A percentile compares a stretch with the other conserved stretches of the same genome.
phyloP scores from a whole-genome alignment of 768 basidiomycete species.

The Pleurotus pulmonarius region DNA sequence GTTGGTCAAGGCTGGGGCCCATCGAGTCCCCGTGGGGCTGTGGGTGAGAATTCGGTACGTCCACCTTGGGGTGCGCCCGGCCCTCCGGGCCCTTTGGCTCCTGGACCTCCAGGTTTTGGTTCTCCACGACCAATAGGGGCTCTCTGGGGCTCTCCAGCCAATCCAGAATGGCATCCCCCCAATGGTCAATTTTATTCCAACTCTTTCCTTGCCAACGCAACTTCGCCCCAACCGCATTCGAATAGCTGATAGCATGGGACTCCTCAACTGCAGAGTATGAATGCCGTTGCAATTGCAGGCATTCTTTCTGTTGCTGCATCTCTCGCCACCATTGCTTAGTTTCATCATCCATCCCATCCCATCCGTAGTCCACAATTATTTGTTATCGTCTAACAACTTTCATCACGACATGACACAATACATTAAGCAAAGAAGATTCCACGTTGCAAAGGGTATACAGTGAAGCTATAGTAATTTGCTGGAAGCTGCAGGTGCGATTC shows the following conservation, averaged over 20 bases:
- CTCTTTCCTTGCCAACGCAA: conserved; percentile 42
- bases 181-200: conserved; percentile 39
- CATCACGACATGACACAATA: conserved; percentile 2
- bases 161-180: conserved; percentile 49
- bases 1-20: conserved; percentile 50
- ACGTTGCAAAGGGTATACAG: not conserved
- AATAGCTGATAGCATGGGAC: not conserved
- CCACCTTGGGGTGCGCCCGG: conserved; percentile 45
- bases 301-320: conserved; percentile 4
- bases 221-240: conserved; percentile 43
- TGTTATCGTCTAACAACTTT: conserved; percentile 6
- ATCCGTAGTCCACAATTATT: not conserved
- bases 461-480: conserved; percentile 73
- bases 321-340: not conserved
- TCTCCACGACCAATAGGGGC: conserved; percentile 19
- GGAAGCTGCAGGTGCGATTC: conserved; percentile 88
- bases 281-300: not conserved
- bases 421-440: conserved; percentile 6
- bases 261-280: not conserved
- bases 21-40: conserved; percentile 40
- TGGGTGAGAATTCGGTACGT: conserved; percentile 29
- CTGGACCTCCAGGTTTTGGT: conserved; percentile 14
- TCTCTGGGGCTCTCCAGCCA: conserved; percentile 33
- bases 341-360: not conserved
- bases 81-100: conserved; percentile 27